phyloP scores from a whole-genome alignment of 2,329 filamentous ascomycete genomes.

The Diatrype stigma region DNA sequence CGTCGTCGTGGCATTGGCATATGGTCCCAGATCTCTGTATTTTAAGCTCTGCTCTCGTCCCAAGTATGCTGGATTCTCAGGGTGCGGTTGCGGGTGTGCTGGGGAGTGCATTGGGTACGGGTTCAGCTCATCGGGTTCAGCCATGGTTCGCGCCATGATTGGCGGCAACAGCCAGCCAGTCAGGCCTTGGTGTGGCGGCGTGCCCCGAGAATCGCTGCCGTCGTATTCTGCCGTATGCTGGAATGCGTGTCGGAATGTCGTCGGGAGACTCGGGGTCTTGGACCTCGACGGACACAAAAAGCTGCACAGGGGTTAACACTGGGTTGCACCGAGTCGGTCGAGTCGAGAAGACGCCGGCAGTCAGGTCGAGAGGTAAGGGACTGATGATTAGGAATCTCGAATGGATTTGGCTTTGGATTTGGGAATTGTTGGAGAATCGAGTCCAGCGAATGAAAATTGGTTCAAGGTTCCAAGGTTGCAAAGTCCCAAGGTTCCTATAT shows the following conservation, averaged over 20 bases:
- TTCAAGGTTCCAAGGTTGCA: neutral
- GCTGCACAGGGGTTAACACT: neutral
- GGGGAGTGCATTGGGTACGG: neutral
- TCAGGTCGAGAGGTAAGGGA: neutral
- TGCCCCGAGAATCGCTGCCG: neutral
- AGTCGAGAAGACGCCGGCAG: neutral
- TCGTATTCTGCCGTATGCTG: too few relatives aligned
- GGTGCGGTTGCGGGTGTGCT: neutral
- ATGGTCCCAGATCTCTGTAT: neutral
- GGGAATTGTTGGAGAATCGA: neutral
- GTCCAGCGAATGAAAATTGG: neutral
- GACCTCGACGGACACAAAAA: neutral
- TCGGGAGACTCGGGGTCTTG: too few relatives aligned
- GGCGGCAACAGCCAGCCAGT: neutral
- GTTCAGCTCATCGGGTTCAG: neutral
- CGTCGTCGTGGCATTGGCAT: neutral
- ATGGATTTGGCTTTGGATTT: neutral
- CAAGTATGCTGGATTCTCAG: neutral
- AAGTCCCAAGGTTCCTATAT: neutral
- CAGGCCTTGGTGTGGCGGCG: neutral
- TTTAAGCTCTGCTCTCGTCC: neutral
- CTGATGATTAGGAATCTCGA: neutral
- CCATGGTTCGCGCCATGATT: neutral
- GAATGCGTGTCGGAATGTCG: too few relatives aligned
- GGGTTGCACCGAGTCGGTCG: neutral